Evolutionary conservation across 176 grass and related monocot species (phyloP).

Genomic region (Paspalum notatum): DNA sequence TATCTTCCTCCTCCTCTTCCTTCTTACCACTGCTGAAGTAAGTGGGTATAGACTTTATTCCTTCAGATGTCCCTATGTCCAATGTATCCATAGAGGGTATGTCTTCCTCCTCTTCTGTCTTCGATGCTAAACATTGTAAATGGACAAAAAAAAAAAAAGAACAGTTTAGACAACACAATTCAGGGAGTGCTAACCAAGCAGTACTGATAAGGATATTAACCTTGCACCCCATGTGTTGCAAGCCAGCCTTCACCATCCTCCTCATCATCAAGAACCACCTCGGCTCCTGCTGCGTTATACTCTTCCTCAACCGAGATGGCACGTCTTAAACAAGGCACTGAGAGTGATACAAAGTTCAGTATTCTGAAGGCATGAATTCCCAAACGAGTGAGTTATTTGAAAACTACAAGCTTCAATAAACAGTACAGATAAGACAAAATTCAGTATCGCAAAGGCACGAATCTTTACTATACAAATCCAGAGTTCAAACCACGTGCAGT

Average conservation of each 20-base stretch:
- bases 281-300: slow-evolving; percentile 78
- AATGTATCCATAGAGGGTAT: slow-evolving; percentile 87
- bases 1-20: slow-evolving; percentile 92
- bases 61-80: slow-evolving; percentile 68
- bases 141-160: not conserved
- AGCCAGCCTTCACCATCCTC: slow-evolving; percentile 80
- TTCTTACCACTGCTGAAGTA: slow-evolving; percentile 74
- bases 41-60: slow-evolving; percentile 71
- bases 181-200: not conserved
- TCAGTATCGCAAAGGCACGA: not conserved
- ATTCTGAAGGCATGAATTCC: not conserved
- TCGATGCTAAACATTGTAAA: slow-evolving; percentile 55
- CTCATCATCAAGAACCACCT: slow-evolving; percentile 77
- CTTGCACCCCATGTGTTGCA: slow-evolving; percentile 89
- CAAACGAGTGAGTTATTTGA: not conserved
- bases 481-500: no score
- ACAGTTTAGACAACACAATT: slow-evolving; percentile 27
- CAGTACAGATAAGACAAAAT: not conserved
- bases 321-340: slow-evolving; percentile 88
- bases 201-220: slow-evolving; percentile 38
- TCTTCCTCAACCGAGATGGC: slow-evolving; percentile 80
- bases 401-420: not conserved
- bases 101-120: slow-evolving; percentile 69
- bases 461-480: no score
- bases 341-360: slow-evolving; percentile 6